These are phyloP conservation scores for Phytopythium delawarense DNA, from an alignment of 352 stramenopile species.

Conservation along the genomic window DNA sequence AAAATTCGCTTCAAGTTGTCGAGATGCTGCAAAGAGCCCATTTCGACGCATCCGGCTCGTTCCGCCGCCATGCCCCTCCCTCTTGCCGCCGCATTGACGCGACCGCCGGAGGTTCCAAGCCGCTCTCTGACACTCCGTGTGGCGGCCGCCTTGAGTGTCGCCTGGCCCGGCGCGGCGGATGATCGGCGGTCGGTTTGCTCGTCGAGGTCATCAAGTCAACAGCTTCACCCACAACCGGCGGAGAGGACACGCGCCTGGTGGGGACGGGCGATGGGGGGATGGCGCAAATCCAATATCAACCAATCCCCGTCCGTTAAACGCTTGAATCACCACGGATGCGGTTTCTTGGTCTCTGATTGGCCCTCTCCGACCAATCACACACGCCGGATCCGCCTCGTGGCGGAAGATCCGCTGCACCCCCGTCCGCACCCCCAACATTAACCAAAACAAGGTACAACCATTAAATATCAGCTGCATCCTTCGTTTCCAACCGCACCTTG, in stretches of 20 bases:
- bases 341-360: neutral
- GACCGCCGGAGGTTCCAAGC: no score
- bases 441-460: neutral
- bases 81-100: no score
- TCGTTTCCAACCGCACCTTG: neutral
- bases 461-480: no score
- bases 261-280: neutral
- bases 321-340: constrained; percentile 8
- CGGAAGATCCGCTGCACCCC: neutral
- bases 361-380: neutral
- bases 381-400: constrained; percentile 2
- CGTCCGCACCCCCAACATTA: neutral
- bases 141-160: no score
- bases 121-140: no score
- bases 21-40: neutral
- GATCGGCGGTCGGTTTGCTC: constrained; percentile 1
- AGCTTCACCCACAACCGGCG: neutral
- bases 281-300: constrained; percentile 2
- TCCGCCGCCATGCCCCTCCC: no score
- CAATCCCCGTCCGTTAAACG: constrained; percentile 9
- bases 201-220: neutral
- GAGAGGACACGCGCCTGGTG: neutral
- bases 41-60: no score
- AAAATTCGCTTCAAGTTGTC: neutral
- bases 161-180: neutral